Conservation (phyloP, 1,139 yeast genomes). For the Nakaseomyces sp. region DNA sequence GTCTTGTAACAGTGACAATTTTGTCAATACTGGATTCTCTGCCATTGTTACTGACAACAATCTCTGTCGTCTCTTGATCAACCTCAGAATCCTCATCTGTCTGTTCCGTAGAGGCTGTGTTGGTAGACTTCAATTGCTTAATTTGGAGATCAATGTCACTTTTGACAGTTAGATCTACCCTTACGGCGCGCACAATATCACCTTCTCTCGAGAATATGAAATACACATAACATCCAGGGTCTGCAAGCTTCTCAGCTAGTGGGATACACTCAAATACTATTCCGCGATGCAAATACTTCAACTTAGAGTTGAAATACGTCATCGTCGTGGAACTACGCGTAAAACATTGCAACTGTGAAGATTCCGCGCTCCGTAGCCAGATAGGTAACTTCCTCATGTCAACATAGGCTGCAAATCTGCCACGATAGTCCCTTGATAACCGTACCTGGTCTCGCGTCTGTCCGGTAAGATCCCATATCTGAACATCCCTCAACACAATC, state of each 20-base stretch:
- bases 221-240: slow-evolving; percentile 5
- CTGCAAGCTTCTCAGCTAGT: not conserved
- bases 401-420: slow-evolving; percentile 22
- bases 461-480: slow-evolving; percentile 19
- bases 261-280: slow-evolving; percentile 16
- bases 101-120: not conserved
- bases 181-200: slow-evolving; percentile 8
- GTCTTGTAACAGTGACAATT: slow-evolving; percentile 16
- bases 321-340: slow-evolving; percentile 23
- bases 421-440: slow-evolving; percentile 9
- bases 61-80: not conserved
- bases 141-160: slow-evolving; percentile 9
- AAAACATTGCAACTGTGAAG: slow-evolving; percentile 13
- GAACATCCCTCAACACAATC: slow-evolving; percentile 22
- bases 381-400: slow-evolving; percentile 24
- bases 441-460: not conserved
- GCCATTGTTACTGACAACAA: not conserved
- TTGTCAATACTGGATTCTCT: slow-evolving; percentile 15
- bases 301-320: slow-evolving; percentile 24
- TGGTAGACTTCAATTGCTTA: slow-evolving; percentile 4
- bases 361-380: slow-evolving; percentile 15
- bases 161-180: slow-evolving; percentile 7
- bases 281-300: slow-evolving; percentile 20
- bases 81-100: not conserved
- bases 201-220: slow-evolving; percentile 8